Evolutionary conservation across 805 yeast species (phyloP), one percentile per base, ranked within the genome.

Genomic region (baker's yeast (Saccharomyces cerevisiae)): DNA sequence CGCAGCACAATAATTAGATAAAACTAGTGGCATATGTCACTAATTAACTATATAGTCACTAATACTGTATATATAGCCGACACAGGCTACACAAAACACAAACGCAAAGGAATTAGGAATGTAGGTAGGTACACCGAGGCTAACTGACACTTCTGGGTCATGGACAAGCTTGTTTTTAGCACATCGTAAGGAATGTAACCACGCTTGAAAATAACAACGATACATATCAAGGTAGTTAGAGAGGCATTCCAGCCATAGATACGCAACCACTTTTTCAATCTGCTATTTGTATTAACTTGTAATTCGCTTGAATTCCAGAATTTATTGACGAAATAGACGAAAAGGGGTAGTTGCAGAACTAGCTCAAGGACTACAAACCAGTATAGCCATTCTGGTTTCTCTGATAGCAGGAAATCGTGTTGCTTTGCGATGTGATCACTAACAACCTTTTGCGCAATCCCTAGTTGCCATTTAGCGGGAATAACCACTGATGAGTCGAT

Each of bases 231-330:
- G 0, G 97, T 89, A 4, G 97, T 89, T 51, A 86, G 73, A 3
- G 85, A 73, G 0, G 97, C 98, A 64, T 89, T 89, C 61, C 87
- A 78, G 2, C 92, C 96, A 68, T 94, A 92, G 5, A 84, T 62
- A 13, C 81, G 71, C 59, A 84, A 68, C 65, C 74, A 76, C 31
- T 48, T 57, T 53, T 57, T 52, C 21, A 57, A 47, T 11, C 46
- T 47, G 32, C 46, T 51, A 48, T 59, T 53, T 53, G 55, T 50
- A 28, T 41, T 50, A 14, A 47, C 49, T 46, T 46, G 48, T n/a
- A 27, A 49, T 30, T 46, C 46, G 13, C 43, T 30, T 5, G 27
- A 46, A 30, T 51, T 49, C 9, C 49, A 52, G 24, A 56, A 50
- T 21, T 51, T 48, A 31, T 48, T 43, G 11, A 61, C 58, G 50